Evolutionary conservation across 768 basidiomycete genomes (phyloP).

Genomic region (Rhodotorula diobovata): DNA sequence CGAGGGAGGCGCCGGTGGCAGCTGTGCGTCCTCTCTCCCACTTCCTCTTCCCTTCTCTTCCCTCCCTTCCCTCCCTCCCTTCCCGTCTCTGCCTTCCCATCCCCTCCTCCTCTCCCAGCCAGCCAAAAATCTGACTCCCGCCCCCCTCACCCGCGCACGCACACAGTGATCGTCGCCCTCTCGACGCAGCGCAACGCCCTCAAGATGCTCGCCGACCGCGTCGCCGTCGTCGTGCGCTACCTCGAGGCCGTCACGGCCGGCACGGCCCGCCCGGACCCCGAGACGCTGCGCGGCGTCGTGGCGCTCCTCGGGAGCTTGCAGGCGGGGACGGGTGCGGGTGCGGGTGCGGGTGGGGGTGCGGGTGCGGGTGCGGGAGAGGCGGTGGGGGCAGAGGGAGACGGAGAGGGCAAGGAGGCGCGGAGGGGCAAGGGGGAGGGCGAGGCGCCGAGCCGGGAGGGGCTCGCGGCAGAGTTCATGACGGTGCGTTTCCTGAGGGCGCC

Average conservation of each 20-base stretch:
- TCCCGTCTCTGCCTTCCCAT: constrained; percentile 28
- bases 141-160: not conserved
- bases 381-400: no score
- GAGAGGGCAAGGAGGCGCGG: not conserved
- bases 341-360: no score
- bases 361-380: no score
- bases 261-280: constrained; percentile 68
- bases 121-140: not conserved
- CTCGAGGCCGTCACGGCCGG: constrained; percentile 59
- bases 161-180: constrained; percentile 81
- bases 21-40: constrained; percentile 50
- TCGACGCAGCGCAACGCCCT: constrained; percentile 90
- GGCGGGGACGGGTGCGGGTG: no score
- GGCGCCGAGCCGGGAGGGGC: constrained; percentile 48
- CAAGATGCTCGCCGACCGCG: constrained; percentile 91
- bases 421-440: not conserved
- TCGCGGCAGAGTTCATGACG: constrained; percentile 82
- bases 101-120: not conserved
- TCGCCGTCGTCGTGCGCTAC: constrained; percentile 79
- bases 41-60: no score
- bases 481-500: constrained; percentile 55
- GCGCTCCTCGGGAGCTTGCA: constrained; percentile 71
- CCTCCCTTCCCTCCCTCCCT: no score
- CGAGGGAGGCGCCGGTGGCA: constrained; percentile 61
- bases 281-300: constrained; percentile 73